Percentiles rank a stretch among this genome's conserved stretches.
These are phyloP conservation scores for Clausena lansium DNA, from an alignment of 345 rosid genomes.

Conservation along the genomic window DNA sequence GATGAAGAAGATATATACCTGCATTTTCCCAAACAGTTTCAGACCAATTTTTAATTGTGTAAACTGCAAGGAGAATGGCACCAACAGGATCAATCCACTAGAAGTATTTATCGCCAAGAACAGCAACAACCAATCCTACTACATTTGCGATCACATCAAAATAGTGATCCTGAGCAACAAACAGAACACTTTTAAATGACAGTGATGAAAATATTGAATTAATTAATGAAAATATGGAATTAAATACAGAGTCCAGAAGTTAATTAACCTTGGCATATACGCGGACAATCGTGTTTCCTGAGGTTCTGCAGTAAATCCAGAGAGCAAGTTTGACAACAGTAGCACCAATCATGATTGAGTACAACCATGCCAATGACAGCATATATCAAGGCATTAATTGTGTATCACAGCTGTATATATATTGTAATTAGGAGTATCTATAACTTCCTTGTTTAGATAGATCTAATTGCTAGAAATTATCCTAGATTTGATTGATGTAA, in stretches of 20 bases:
- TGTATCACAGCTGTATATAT: too few species aligned
- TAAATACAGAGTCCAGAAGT: not conserved
- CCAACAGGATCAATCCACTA: slow-evolving; percentile 95
- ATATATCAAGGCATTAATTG: too few species aligned
- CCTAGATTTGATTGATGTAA: not conserved
- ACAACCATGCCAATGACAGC: slow-evolving; percentile 47
- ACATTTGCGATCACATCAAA: slow-evolving; percentile 85
- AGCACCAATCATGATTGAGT: slow-evolving; percentile 72
- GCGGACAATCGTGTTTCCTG: slow-evolving; percentile 71
- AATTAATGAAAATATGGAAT: not conserved
- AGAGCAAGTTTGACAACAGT: slow-evolving; percentile 66
- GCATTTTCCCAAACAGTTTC: slow-evolving; percentile 89
- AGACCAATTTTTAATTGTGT: slow-evolving; percentile 83
- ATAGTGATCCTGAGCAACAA: slow-evolving; percentile 66
- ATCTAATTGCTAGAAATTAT: too few species aligned
- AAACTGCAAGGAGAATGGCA: slow-evolving; percentile 73
- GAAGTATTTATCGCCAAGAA: slow-evolving; percentile 61
- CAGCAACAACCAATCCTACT: slow-evolving; percentile 70
- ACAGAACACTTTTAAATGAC: not conserved
- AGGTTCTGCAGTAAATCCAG: slow-evolving; percentile 83
- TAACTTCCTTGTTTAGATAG: too few species aligned
- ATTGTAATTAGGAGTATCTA: too few species aligned
- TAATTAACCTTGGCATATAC: slow-evolving; percentile 72
- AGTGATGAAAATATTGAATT: too few species aligned
- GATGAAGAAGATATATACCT: slow-evolving; percentile 27